Evolutionary conservation across 768 basidiomycete genomes (phyloP), one percentile per base, ranked within the genome.

Genomic region (Trametopsis cervina): DNA sequence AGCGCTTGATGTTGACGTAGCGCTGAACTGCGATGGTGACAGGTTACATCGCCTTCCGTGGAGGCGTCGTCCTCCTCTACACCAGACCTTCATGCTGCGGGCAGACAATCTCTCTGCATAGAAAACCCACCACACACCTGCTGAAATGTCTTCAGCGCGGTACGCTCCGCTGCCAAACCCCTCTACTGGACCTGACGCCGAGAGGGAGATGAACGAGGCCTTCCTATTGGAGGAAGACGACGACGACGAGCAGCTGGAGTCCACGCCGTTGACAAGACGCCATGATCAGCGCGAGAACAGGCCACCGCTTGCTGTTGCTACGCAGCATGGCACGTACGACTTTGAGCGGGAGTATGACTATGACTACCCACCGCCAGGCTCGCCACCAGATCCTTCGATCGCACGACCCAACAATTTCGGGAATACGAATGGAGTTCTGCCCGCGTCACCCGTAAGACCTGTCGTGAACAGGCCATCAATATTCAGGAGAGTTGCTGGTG

Each of bases 301-400:
- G 64, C 66, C 38, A n/a, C 53, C 24, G 22, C 33, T 50, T 52
- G 55, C 42, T 9, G 42, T 13, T 22, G 26, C 36, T n/a, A 35
- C 49, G 23, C 33, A 47, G 25, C 70, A 76, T 12, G 76, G 74
- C 22, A 63, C 69, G 2, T 89, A 89, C 65, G 85, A 91, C 63
- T 92, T 91, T 61, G 89, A 92, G 62, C 73, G 85, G 21, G 80
- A 82, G 49, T 86, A 83, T 59, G 83, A 85, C 57, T 78, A 76
- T 48, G 69, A 61, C 54, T 72, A 69, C 29, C 86, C 87, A 1
- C 89, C 89, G 1, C 86, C 89, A 3, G 88, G 88, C 33, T 86
- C 85, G 0, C 88, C 89, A 0, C 86, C 88, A 1, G 63, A 69
- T 1, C 78, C 75, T 0, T 74, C 84, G 4, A 55, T 76, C 0